Evolutionary conservation across 1,139 yeast genomes (phyloP).

Genomic region (Hyphopichia wangnamkhiaoensis): DNA sequence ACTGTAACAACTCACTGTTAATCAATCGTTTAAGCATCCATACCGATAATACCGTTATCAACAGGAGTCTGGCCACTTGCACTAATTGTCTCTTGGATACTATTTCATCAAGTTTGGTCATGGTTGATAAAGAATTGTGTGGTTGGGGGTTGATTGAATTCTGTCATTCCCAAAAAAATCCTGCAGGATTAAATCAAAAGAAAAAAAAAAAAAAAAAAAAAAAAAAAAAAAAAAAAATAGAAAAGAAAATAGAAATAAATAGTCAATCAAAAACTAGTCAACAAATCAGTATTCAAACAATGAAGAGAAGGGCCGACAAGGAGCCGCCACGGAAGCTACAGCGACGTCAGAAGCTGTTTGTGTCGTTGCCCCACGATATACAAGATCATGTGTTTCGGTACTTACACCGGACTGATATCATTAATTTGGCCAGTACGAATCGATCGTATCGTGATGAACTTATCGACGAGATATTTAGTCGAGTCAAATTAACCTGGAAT

Average conservation of each 20-base stretch:
- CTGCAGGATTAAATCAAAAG: too few species aligned
- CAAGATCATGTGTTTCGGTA: conserved; percentile 21
- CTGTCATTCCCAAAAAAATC: too few species aligned
- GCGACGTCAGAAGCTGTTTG: conserved; percentile 6
- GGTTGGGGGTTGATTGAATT: too few species aligned
- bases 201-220: too few species aligned
- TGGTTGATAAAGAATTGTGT: too few species aligned
- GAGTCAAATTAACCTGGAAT: conserved; percentile 33
- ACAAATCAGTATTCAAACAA: background rate
- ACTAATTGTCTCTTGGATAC: background rate
- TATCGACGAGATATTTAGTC: conserved; percentile 21
- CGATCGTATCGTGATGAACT: conserved; percentile 21
- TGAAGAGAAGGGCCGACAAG: conserved; percentile 1
- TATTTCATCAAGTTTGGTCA: too few species aligned
- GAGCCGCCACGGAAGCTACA: background rate
- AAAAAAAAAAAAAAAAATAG: too few species aligned
- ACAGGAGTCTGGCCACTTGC: too few species aligned
- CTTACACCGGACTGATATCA: conserved; percentile 22
- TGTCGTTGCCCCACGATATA: conserved; percentile 31
- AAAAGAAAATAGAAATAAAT: too few species aligned
- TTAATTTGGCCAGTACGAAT: conserved; percentile 23
- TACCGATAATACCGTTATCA: background rate
- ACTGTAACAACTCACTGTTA: background rate
- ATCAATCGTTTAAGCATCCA: background rate
- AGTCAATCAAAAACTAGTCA: too few species aligned